Conservation (phyloP, 345 rosid genomes). For the Dipteronia dyeriana region DNA sequence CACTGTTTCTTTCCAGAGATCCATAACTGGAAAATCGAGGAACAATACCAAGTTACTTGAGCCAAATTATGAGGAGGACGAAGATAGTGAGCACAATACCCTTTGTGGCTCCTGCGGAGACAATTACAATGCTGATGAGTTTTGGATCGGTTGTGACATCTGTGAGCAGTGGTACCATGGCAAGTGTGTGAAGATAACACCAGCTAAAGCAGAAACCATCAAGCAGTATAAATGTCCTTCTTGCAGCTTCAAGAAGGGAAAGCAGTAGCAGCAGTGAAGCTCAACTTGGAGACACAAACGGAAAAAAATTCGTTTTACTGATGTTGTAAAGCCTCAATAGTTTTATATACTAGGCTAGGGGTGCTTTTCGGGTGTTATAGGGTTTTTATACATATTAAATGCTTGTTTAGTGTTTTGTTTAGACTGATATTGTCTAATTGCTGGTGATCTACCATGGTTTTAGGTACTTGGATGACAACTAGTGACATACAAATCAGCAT, state of each 20-base stretch:
- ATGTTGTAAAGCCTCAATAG: constrained; percentile 22
- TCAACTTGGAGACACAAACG: not conserved
- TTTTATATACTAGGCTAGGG: not conserved
- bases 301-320: not conserved
- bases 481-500: constrained; percentile 2
- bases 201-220: constrained; percentile 80
- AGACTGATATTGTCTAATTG: not conserved
- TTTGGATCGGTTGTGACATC: constrained; percentile 87
- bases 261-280: constrained; percentile 33
- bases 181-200: constrained; percentile 85
- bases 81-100: constrained; percentile 83
- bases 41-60: constrained; percentile 54
- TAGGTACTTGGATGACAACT: constrained; percentile 9
- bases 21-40: constrained; percentile 63
- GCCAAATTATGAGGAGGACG: constrained; percentile 68
- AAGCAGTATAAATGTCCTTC: constrained; percentile 90
- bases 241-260: constrained; percentile 71
- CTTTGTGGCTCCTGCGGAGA: constrained; percentile 87
- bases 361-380: not conserved
- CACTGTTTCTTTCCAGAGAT: constrained; percentile 47
- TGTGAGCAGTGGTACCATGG: constrained; percentile 95
- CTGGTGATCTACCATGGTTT: not conserved
- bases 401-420: not conserved
- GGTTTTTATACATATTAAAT: not conserved
- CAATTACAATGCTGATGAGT: constrained; percentile 72